phyloP scores from a whole-genome alignment of 257 asterid genomes.

The Solanum tarijense region DNA sequence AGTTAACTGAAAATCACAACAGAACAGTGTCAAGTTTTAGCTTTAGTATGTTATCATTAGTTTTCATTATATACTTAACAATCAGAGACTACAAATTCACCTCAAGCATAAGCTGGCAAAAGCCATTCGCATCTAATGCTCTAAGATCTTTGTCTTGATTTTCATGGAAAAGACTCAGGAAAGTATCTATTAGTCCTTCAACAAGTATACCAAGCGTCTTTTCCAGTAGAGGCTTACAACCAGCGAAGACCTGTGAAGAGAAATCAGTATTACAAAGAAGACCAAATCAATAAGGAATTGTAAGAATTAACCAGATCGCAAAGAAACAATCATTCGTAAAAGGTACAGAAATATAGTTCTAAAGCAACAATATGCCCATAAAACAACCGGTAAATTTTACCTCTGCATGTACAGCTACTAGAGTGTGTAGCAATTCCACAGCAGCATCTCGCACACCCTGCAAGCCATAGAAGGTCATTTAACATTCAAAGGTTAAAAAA shows the following conservation, averaged over 20 bases:
- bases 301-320: background rate
- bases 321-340: background rate
- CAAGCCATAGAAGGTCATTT: slow-evolving; percentile 7
- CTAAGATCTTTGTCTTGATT: slow-evolving; percentile 50
- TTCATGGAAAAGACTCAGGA: slow-evolving; percentile 79
- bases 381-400: slow-evolving; percentile 23
- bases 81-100: slow-evolving; percentile 16
- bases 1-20: background rate
- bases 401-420: slow-evolving; percentile 97
- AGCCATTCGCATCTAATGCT: slow-evolving; percentile 86
- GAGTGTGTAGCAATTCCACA: slow-evolving; percentile 83
- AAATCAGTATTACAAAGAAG: background rate
- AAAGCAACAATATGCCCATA: background rate
- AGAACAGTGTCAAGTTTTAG: background rate
- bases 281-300: background rate
- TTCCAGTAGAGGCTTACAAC: slow-evolving; percentile 87
- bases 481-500: slow-evolving; percentile 3
- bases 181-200: slow-evolving; percentile 88
- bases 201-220: slow-evolving; percentile 90
- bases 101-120: slow-evolving; percentile 97
- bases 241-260: slow-evolving; percentile 74
- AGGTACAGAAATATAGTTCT: background rate
- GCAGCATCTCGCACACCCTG: slow-evolving; percentile 98
- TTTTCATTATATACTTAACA: background rate
- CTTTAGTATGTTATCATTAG: background rate